A percentile compares a stretch with the other conserved stretches of the same genome.
phyloP scores from a whole-genome alignment of 1,139 yeast species.

The Kurtzmaniella quercitrusa region DNA sequence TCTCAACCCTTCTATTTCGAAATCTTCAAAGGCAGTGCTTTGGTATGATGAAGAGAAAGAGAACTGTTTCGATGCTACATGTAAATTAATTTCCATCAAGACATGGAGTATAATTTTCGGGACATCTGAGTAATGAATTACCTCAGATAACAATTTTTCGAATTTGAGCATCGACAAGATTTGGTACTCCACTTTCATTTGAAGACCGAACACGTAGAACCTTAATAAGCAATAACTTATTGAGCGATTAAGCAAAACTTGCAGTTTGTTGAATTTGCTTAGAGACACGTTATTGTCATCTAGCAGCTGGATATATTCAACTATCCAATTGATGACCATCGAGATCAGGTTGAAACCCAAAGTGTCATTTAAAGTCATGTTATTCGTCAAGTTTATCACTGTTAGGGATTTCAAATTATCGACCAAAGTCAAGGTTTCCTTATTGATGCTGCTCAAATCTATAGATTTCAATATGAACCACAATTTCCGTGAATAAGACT shows the following conservation, averaged over 20 bases:
- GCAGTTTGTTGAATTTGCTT: constrained; percentile 1
- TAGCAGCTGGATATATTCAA: constrained; percentile 14
- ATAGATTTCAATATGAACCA: constrained; percentile 27
- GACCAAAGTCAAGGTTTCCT: constrained; percentile 9
- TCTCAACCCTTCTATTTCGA: constrained; percentile 14
- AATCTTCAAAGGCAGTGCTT: constrained; percentile 17
- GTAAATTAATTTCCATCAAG: constrained; percentile 16
- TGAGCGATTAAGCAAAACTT: constrained; percentile 14
- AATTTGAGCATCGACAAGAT: not conserved
- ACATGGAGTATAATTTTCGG: constrained; percentile 15
- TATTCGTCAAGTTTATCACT: constrained; percentile 27
- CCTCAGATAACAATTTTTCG: not conserved
- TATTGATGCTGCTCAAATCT: constrained; percentile 5
- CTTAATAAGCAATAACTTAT: constrained; percentile 22
- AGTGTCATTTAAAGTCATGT: constrained; percentile 23
- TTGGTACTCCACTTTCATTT: constrained; percentile 9
- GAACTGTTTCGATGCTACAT: not conserved
- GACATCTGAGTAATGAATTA: constrained; percentile 3
- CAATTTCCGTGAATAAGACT: constrained; percentile 27
- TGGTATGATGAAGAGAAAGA: not conserved
- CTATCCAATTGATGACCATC: constrained; percentile 28
- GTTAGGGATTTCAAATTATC: constrained; percentile 28
- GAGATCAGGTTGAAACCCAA: constrained; percentile 25
- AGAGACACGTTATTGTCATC: constrained; percentile 2
- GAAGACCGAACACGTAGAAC: constrained; percentile 17